Evolutionary conservation across 1,284 basidiomycete genomes (phyloP).

Genomic region (Ceratobasidium sp.): DNA sequence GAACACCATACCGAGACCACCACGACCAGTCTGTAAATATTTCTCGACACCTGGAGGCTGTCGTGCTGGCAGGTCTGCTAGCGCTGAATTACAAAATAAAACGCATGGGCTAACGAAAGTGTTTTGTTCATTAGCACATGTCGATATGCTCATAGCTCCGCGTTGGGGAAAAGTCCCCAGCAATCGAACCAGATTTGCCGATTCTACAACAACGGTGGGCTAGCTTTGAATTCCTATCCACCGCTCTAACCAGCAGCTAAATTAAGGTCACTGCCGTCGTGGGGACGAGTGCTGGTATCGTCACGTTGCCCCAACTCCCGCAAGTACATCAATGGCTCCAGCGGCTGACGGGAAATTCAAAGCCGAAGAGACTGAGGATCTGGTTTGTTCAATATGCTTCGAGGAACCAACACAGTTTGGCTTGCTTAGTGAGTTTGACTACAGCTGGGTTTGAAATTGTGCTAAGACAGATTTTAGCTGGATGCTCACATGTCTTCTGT

Average conservation of each 20-base stretch:
- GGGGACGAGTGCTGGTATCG: slow-evolving; percentile 47
- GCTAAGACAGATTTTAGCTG: slow-evolving; percentile 35
- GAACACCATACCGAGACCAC: slow-evolving; percentile 16
- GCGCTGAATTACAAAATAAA: not conserved
- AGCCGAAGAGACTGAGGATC: slow-evolving; percentile 41
- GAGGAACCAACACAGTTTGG: slow-evolving; percentile 50
- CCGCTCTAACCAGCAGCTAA: not conserved
- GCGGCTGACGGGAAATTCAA: slow-evolving; percentile 28
- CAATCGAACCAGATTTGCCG: slow-evolving; percentile 42
- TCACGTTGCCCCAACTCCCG: slow-evolving; percentile 34
- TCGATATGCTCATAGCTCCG: slow-evolving; percentile 35
- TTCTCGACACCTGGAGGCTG: slow-evolving; percentile 41
- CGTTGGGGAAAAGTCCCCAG: slow-evolving; percentile 36
- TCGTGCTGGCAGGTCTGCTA: slow-evolving; percentile 30
- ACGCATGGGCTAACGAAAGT: not conserved
- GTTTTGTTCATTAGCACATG: too few species aligned
- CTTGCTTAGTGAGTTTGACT: slow-evolving; percentile 47
- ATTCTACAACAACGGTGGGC: slow-evolving; percentile 43
- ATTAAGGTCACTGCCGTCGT: slow-evolving; percentile 45
- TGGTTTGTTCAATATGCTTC: slow-evolving; percentile 50
- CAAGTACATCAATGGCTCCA: not conserved
- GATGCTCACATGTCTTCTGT: slow-evolving; percentile 51
- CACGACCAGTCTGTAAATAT: slow-evolving; percentile 43
- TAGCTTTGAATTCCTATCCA: not conserved
- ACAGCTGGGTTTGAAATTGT: not conserved